Base-by-base conservation (phyloP, 148 eudicot genomes). In the Silene uniflora region DNA sequence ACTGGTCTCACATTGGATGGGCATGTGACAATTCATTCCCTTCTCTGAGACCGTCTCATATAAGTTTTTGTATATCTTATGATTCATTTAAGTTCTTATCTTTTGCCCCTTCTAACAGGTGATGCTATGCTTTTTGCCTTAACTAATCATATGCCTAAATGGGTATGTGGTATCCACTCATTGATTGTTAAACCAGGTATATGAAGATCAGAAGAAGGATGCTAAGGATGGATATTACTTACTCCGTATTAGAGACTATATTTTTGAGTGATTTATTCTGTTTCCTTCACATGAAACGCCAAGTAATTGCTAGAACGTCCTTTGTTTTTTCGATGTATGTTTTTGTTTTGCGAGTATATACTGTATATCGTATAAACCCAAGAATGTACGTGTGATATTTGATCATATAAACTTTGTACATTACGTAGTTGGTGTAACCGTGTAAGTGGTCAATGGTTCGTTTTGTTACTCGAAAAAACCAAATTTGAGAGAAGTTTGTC, bases 51-150 rank as follows among this genome's bases (percentile, higher is more conserved):
- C 1, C 29, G 29, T 27, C 29, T 27, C 29, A 27, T 27, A 27
- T 27, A 27, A 27, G 29, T 27, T 27, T 27, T 27, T 27, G 29
- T 27, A 27, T 27, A 27, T 27, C 29, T 2, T 27, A 27, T 27
- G 29, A 27, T 27, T n/a, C n/a, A n/a, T n/a, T n/a, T n/a, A n/a
- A n/a, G n/a, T n/a, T n/a, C n/a, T n/a, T n/a, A n/a, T n/a, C n/a
- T n/a, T n/a, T 29, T 29, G 1, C 5, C 39, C 6, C 13, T 6
- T 66, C 5, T 10, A 32, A 77, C 92, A 91, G 98, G 96, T 87
- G 76, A 86, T 91, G 91, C 81, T 85, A 46, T 81, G 88, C 68
- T 91, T 90, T 80, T 87, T 91, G 97, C 80, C 87, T 18, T 86
- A 27, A 27, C 2, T 27, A 27, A 1, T 27, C 29, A 27, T 27